These are phyloP conservation scores for Cicer pinnatifidum DNA, from an alignment of 306 rosid species.

Conservation along the genomic window DNA sequence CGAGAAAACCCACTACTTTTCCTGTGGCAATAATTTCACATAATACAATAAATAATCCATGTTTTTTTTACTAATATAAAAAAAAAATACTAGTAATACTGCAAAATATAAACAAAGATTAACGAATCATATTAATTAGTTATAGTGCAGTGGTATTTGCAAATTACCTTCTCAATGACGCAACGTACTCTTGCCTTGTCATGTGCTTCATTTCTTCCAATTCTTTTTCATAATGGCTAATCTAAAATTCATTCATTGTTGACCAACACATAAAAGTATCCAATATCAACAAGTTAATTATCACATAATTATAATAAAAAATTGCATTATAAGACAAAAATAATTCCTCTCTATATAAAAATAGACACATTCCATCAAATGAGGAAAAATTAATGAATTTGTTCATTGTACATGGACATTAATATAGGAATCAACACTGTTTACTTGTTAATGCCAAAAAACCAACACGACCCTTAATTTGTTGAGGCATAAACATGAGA, in stretches of 20 bases:
- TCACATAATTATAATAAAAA: conserved; percentile 7
- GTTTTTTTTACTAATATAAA: too few species aligned
- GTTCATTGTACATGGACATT: background rate
- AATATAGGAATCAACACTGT: background rate
- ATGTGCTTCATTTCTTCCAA: conserved; percentile 90
- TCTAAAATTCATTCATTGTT: conserved; percentile 55
- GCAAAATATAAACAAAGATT: background rate
- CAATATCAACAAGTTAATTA: conserved; percentile 3
- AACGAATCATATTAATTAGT: background rate
- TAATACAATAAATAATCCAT: background rate
- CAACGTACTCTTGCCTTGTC: conserved; percentile 96
- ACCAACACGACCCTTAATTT: conserved; percentile 30
- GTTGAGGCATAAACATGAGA: background rate
- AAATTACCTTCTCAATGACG: conserved; percentile 87
- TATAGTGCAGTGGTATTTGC: background rate
- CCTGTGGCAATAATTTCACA: conserved; percentile 51
- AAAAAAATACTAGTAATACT: too few species aligned
- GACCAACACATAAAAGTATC: background rate
- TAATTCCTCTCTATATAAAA: background rate
- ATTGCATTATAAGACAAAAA: conserved; percentile 26
- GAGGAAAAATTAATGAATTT: conserved; percentile 37
- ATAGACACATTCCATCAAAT: conserved; percentile 45
- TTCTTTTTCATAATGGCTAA: conserved; percentile 82
- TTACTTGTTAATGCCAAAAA: conserved; percentile 1
- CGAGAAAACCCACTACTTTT: conserved; percentile 97